Conservation (phyloP, 306 rosid species). For the Calophaca sinica region DNA sequence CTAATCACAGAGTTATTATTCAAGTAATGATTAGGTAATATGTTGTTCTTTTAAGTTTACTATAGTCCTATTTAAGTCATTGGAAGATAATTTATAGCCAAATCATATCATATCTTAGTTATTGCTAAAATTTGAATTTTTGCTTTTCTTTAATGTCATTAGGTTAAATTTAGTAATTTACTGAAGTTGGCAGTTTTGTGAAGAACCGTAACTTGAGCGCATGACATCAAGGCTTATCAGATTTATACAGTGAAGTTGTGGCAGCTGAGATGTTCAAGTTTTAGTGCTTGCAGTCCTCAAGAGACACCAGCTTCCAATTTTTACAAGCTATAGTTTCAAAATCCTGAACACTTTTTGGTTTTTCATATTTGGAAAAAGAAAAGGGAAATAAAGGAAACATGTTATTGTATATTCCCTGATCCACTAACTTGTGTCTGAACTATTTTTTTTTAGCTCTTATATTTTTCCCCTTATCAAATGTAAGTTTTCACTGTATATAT, state of each 20-base stretch:
- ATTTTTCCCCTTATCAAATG: background rate
- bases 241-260: constrained; percentile 33
- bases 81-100: background rate
- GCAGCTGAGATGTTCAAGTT: constrained; percentile 31
- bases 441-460: background rate
- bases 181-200: constrained; percentile 38
- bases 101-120: constrained; percentile 4
- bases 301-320: constrained; percentile 15
- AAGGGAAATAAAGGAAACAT: background rate
- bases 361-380: background rate
- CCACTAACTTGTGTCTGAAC: constrained; percentile 3
- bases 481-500: constrained; percentile 8
- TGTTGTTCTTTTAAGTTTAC: background rate
- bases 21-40: constrained; percentile 44
- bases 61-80: constrained; percentile 3
- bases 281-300: constrained; percentile 8
- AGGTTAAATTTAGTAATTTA: constrained; percentile 32
- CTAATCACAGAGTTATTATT: background rate
- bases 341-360: constrained; percentile 16
- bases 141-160: constrained; percentile 26
- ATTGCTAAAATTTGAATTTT: constrained; percentile 24
- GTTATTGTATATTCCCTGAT: constrained; percentile 26
- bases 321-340: constrained; percentile 34
- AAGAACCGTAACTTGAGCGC: constrained; percentile 15
- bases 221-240: constrained; percentile 27